Conservation (phyloP, 495 filamentous ascomycete species). For the Penicillium subrubescens region DNA sequence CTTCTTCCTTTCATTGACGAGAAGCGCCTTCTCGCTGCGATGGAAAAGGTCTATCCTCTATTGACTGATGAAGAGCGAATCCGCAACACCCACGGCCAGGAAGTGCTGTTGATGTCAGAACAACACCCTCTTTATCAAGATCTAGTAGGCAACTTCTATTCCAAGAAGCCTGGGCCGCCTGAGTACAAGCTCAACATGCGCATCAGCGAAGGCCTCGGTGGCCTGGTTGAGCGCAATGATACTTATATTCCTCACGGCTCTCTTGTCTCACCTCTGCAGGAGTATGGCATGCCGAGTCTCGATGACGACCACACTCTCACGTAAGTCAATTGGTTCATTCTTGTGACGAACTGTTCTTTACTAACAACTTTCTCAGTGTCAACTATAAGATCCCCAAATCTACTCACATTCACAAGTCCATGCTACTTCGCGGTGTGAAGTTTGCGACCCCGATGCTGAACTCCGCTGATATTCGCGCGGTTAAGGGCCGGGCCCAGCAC, state of each 20-base stretch:
- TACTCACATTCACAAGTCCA: constrained; percentile 80
- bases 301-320: constrained; percentile 82
- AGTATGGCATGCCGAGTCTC: constrained; percentile 69
- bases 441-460: constrained; percentile 70
- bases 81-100: constrained; percentile 79
- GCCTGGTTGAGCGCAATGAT: constrained; percentile 80
- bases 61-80: constrained; percentile 75
- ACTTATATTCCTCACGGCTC: constrained; percentile 73
- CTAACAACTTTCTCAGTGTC: constrained; percentile 61
- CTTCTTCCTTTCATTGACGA: constrained; percentile 96
- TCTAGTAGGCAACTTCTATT: constrained; percentile 80
- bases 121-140: constrained; percentile 80
- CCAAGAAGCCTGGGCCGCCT: constrained; percentile 72
- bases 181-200: constrained; percentile 71
- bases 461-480: constrained; percentile 68
- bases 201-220: constrained; percentile 74
- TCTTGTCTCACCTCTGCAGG: constrained; percentile 65
- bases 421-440: constrained; percentile 84
- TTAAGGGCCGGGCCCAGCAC: constrained; percentile 59
- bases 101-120: constrained; percentile 82
- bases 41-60: constrained; percentile 77
- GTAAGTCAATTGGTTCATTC: constrained; percentile 47
- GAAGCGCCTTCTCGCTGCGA: constrained; percentile 78
- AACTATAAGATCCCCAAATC: constrained; percentile 79
- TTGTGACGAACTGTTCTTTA: constrained; percentile 14